Conservation (phyloP, 768 basidiomycete species). For the Cyathus striatus region DNA sequence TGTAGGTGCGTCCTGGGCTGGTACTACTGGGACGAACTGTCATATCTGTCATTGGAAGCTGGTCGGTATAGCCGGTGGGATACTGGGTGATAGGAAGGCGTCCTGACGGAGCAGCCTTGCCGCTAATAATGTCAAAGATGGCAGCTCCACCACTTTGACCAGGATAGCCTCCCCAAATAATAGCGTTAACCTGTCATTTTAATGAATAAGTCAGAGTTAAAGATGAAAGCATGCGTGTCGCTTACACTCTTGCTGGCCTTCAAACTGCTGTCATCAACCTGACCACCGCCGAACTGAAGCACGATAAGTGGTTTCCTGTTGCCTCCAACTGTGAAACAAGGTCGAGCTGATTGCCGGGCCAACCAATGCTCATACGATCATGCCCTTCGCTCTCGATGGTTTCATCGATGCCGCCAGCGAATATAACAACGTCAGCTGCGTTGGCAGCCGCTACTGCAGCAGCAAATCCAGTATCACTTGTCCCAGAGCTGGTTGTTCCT, state of each 20-base stretch:
- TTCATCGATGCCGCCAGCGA: slow-evolving; percentile 49
- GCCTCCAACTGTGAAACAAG: slow-evolving; percentile 37
- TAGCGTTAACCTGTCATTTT: slow-evolving; percentile 39
- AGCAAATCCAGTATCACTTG: slow-evolving; percentile 39
- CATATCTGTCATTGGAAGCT: slow-evolving; percentile 58
- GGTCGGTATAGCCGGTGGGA: slow-evolving; percentile 38
- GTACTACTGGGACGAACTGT: slow-evolving; percentile 38
- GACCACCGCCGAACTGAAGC: slow-evolving; percentile 53
- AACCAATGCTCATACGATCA: slow-evolving; percentile 44
- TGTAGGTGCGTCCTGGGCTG: slow-evolving; percentile 54
- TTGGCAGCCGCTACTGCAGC: slow-evolving; percentile 45
- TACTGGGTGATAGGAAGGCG: slow-evolving; percentile 53
- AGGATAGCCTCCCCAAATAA: slow-evolving; percentile 56
- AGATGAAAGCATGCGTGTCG: neutral
- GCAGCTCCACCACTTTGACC: slow-evolving; percentile 53
- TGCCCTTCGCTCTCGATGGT: slow-evolving; percentile 40
- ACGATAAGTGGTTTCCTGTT: slow-evolving; percentile 48
- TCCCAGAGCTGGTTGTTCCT: slow-evolving; percentile 37
- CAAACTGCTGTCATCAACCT: slow-evolving; percentile 43
- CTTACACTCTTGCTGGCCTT: slow-evolving; percentile 37
- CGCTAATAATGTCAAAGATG: slow-evolving; percentile 45
- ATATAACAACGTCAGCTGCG: slow-evolving; percentile 45
- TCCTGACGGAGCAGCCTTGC: slow-evolving; percentile 49
- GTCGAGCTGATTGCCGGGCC: slow-evolving; percentile 53
- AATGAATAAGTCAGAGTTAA: neutral